These are phyloP conservation scores for Ganoderma lucidum DNA, from an alignment of 1,284 basidiomycete species.

Conservation along the genomic window DNA sequence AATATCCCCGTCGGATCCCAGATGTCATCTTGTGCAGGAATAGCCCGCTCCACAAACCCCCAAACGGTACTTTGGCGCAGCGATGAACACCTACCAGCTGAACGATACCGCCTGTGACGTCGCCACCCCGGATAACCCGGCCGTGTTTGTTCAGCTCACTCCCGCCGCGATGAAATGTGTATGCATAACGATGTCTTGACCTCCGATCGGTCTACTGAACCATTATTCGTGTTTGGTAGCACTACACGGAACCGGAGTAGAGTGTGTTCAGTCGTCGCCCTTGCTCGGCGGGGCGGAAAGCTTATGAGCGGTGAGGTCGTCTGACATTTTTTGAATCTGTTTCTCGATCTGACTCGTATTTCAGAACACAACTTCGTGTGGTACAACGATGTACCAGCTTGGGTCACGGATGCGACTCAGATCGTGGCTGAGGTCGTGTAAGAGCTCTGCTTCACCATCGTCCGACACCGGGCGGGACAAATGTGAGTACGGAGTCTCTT, in stretches of 20 bases:
- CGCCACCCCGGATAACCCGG: too few relatives aligned
- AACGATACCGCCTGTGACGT: too few relatives aligned
- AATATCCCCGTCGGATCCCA: too few relatives aligned
- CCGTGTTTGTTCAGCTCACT: too few relatives aligned
- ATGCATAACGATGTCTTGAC: too few relatives aligned
- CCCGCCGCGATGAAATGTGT: too few relatives aligned
- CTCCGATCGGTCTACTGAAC: not conserved
- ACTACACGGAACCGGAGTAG: constrained; percentile 58
- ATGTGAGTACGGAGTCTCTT: constrained; percentile 44
- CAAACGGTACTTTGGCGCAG: too few relatives aligned
- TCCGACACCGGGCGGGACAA: constrained; percentile 57
- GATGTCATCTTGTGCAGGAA: too few relatives aligned
- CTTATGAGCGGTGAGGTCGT: constrained; percentile 35
- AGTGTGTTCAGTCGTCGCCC: constrained; percentile 53
- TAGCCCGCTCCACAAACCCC: too few relatives aligned
- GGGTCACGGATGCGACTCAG: constrained; percentile 54
- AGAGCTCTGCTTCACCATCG: constrained; percentile 54
- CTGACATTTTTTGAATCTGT: not conserved
- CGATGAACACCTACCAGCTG: too few relatives aligned
- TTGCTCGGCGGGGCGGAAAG: constrained; percentile 53
- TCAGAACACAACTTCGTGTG: constrained; percentile 59
- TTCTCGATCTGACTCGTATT: not conserved
- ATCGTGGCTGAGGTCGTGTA: constrained; percentile 53
- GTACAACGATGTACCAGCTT: constrained; percentile 60
- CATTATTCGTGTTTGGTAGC: constrained; percentile 38